Base-by-base conservation (phyloP, 2,329 filamentous ascomycete genomes). In the Chaetomiaceae sp. region DNA sequence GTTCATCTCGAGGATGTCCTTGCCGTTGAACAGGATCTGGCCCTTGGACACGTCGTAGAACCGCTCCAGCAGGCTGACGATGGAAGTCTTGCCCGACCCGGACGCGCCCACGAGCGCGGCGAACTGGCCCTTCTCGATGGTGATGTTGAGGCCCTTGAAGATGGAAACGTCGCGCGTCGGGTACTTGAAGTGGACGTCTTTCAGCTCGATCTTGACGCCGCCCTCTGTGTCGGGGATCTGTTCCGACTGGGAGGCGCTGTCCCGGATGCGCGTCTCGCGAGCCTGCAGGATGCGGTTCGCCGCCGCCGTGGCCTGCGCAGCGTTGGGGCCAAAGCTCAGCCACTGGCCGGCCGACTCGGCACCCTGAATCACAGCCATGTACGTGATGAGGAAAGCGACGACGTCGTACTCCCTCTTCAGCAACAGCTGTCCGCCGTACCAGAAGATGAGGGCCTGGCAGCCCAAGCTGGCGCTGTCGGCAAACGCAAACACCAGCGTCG, bases 61-160 rank as follows among this genome's bases (percentile, higher is more conserved):
- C 13, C 81, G 76, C 66, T 85, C 82, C 6, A 85, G 66, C 0
- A 85, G 68, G 46, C 76, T 74, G 31, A 92, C 79, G 38, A 88
- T 82, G 14, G 82, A 88, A 0, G 83, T 86, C 69, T 91, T 88
- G 31, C 85, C 85, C 52, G 82, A 86, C 0, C 85, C 85, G 1
- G 81, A 85, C 0, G 84, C 77, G 2, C 86, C 85, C 5, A 89
- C 85, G 1, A 89, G 72, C 1, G 83, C 85, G 0, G 79, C 82
- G 60, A 87, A 88, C 62, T 87, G 82, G 4, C 85, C 85, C 57
- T 81, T 82, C 57, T 82, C 72, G 46, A 89, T 79, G 5, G 74
- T 79, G 53, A 90, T 69, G 60, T 76, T 82, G 50, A 90, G 68
- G 2, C 78, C 77, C 45, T 71, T 74, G 65, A 84, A 83, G 27